Conservation (phyloP, 1,284 basidiomycete species). For the Trametes polyzona region DNA sequence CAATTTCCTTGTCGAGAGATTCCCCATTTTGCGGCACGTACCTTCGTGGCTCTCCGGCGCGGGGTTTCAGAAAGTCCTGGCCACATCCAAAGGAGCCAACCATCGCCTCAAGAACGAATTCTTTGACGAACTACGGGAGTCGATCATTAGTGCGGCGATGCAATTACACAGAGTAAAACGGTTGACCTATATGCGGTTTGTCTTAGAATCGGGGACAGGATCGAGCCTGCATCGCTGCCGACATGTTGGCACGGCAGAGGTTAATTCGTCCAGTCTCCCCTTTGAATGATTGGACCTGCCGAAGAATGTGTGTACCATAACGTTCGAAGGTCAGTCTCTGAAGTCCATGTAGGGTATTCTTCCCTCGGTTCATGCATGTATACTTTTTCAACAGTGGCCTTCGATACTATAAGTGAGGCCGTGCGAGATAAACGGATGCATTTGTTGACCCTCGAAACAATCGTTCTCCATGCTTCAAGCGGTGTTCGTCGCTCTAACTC, state of each 20-base stretch:
- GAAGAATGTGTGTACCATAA: conserved; percentile 4
- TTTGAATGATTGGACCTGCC: not conserved
- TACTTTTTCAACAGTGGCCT: conserved; percentile 2
- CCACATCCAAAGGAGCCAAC: not conserved
- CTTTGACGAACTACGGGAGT: not conserved
- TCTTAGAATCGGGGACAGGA: not conserved
- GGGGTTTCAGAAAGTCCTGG: conserved; percentile 7
- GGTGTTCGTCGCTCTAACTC: conserved; percentile 35
- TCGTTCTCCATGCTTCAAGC: conserved; percentile 20
- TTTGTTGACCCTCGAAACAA: not conserved
- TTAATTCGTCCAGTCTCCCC: not conserved
- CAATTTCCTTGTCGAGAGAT: conserved; percentile 10
- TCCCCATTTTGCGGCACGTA: conserved; percentile 16
- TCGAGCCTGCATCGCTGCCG: not conserved
- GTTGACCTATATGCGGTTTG: not conserved
- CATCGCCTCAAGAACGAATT: not conserved
- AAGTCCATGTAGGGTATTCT: not conserved
- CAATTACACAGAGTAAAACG: too few relatives aligned
- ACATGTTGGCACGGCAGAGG: not conserved
- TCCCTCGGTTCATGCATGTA: not conserved
- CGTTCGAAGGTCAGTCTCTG: conserved; percentile 9
- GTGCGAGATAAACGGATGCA: conserved; percentile 26
- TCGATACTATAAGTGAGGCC: conserved; percentile 19
- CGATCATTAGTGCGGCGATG: not conserved
- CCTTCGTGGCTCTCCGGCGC: conserved; percentile 20